Base-by-base conservation (phyloP, 2,329 filamentous ascomycete species). In the Phialemonium atrogriseum region DNA sequence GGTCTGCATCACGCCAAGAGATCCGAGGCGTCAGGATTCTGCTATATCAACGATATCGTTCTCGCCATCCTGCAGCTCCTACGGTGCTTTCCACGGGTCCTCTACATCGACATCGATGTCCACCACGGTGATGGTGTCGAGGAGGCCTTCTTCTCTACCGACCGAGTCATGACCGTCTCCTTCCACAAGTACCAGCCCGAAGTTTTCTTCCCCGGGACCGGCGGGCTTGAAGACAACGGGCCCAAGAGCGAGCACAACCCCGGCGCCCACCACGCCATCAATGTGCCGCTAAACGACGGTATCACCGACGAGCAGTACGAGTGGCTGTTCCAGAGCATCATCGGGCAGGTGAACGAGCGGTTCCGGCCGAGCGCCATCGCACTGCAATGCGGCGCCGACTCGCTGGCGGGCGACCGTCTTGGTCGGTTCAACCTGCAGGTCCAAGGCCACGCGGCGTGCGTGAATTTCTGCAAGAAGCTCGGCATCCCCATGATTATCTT, bases 41-140 rank as follows among this genome's bases (percentile, higher is more conserved):
- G 91, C 64, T 98, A 98, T 62, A 87, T 96, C 62, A 98, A 98
- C 57, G 91, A 98, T 58, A 96, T 96, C 48, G 91, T 96, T 36
- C 73, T 98, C 27, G 86, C 84, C 21, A 91, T 95, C 46, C 71
- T 96, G 22, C 83, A 95, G 54, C 73, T 98, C 8, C 68, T 96
- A 11, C 80, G 84, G 18, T 73, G 80, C 49, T 77, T 88, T 46
- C 78, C 86, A 11, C 81, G 88, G 29, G 88, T 96, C 7, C 69
- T 96, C 36, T 95, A 96, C 58, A 88, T 96, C 46, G 84, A 91
- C 56, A 88, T 91, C 43, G 84, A 91, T 55, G 83, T 91, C 6
- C 84, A 91, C 55, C 84, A 91, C 48, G 84, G 84, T 41, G 84
- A 91, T 52, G 84, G 84, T 32, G 84, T 91, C 8, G 84, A 91